Evolutionary conservation across 208 protist species (phyloP), one percentile per base, ranked within the genome.

Genomic region (Porcisia deanei): DNA sequence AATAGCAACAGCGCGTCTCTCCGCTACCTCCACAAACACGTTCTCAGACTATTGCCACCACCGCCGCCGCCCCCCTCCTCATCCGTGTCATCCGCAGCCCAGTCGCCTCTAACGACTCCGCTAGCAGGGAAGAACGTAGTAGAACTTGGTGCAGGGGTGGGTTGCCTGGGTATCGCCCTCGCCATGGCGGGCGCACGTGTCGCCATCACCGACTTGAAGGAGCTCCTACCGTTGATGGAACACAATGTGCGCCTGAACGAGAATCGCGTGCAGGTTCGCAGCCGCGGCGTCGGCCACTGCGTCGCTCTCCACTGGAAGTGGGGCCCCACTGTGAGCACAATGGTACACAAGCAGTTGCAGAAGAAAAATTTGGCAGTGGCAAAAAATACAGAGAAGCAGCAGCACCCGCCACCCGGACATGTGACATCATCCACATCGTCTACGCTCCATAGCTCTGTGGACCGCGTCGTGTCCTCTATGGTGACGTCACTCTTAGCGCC

Each of bases 81-180:
- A 47, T 67, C 63, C 63, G 10, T 9, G 3, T 49, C 43, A 45
- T 7, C 53, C 20, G 25, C 14, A 54, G 25, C 66, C 25, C 9
- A 34, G 54, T 20, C 49, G 18, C 37, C 25, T n/a, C 37, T 58
- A 57, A n/a, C 45, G 16, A 16, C n/a, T 25, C 68, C 80, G 22
- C 61, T 84, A 25, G 68, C 39, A 0, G 76, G 73, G 0, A 73
- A 66, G 72, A 66, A 61, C 70, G 57, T 85, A 5, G 85, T 96
- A 20, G 94, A 97, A 75, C 85, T 97, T 5, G 94, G 94, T 2
- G 94, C 92, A 0, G 94, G 94, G 53, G 92, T 96, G 22, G 94
- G 94, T 0, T 91, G 87, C 75, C 86, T 97, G n/a, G 94, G 94
- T 25, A 96, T 97, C 70, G 91, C 91, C 1, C 88, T 97, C 45